phyloP scores from a whole-genome alignment of 2,329 filamentous ascomycete genomes.

The Fulvia fulva region DNA sequence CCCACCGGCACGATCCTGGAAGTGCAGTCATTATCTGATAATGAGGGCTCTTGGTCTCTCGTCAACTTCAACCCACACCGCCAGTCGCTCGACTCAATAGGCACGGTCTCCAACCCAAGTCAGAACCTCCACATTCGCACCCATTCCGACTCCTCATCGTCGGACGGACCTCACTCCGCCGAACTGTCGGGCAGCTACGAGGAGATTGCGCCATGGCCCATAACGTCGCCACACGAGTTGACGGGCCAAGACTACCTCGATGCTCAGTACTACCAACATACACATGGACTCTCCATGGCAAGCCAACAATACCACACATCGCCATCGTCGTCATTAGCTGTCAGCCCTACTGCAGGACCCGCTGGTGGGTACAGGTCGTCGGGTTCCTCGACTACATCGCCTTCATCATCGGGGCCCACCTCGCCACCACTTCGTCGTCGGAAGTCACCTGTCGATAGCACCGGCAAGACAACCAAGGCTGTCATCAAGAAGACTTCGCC shows the following conservation, averaged over 20 bases:
- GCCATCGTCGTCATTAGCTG: slow-evolving; percentile 25
- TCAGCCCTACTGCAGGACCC: slow-evolving; percentile 25
- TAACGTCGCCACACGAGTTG: slow-evolving; percentile 76
- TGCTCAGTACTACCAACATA: slow-evolving; percentile 48
- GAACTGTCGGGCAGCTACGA: slow-evolving; percentile 73
- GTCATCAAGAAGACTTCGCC: slow-evolving; percentile 66
- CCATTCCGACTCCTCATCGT: slow-evolving; percentile 79
- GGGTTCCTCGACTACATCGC: slow-evolving; percentile 32
- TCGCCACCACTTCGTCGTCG: slow-evolving; percentile 58
- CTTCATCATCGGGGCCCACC: slow-evolving; percentile 33
- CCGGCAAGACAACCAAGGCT: slow-evolving; percentile 75
- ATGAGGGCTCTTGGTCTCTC: slow-evolving; percentile 68
- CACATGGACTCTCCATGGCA: slow-evolving; percentile 21
- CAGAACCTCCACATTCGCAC: slow-evolving; percentile 86
- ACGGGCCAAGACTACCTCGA: slow-evolving; percentile 61
- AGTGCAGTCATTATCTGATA: slow-evolving; percentile 83
- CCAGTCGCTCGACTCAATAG: slow-evolving; percentile 63
- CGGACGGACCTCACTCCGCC: slow-evolving; percentile 55
- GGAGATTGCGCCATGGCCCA: slow-evolving; percentile 66
- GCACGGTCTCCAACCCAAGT: slow-evolving; percentile 82
- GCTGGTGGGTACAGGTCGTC: slow-evolving; percentile 26
- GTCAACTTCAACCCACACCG: slow-evolving; percentile 56
- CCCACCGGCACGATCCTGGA: slow-evolving; percentile 79
- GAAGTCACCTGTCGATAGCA: slow-evolving; percentile 53
- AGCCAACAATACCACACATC: slow-evolving; percentile 26